A percentile compares a stretch with the other conserved stretches of the same genome.
Evolutionary conservation across 805 yeast species (phyloP).

Genomic region (Candida parachauliodes): DNA sequence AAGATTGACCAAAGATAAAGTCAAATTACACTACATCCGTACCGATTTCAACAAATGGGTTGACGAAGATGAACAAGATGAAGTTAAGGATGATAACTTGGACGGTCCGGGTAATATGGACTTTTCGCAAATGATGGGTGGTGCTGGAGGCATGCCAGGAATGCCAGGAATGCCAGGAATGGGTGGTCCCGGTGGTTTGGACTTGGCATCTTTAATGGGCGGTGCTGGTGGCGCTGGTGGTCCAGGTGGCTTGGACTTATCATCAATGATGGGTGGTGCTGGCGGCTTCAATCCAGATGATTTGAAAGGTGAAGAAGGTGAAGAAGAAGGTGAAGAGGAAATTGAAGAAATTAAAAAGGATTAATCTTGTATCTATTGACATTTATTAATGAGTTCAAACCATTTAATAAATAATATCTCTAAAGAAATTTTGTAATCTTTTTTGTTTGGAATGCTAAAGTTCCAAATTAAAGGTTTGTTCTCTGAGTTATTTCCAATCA

Average conservation of each 20-base stretch:
- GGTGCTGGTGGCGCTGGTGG: constrained; percentile 33
- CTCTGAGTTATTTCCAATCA: neutral
- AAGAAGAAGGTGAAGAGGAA: constrained; percentile 20
- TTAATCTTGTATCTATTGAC: constrained; percentile 1
- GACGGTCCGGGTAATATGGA: constrained; percentile 27
- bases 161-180: constrained; percentile 24
- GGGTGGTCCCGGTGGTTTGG: constrained; percentile 23
- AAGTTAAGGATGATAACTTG: constrained; percentile 43
- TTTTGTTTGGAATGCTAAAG: constrained; percentile 2
- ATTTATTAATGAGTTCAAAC: constrained; percentile 4
- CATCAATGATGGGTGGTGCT: constrained; percentile 36
- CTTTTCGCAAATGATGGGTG: constrained; percentile 31
- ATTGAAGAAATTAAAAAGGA: constrained; percentile 16
- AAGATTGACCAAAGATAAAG: constrained; percentile 82
- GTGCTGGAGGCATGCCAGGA: constrained; percentile 28
- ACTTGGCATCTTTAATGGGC: constrained; percentile 36
- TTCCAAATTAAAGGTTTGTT: constrained; percentile 4
- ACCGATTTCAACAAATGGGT: constrained; percentile 98
- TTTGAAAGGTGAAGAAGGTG: constrained; percentile 18
- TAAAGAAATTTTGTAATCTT: neutral
- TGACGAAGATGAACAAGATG: constrained; percentile 97
- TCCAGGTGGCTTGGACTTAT: constrained; percentile 31
- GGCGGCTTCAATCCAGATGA: constrained; percentile 14
- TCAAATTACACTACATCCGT: constrained; percentile 73
- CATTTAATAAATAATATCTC: constrained; percentile 8